Evolutionary conservation across 2,329 filamentous ascomycete species (phyloP).

Genomic region (Trichoderma koningii): DNA sequence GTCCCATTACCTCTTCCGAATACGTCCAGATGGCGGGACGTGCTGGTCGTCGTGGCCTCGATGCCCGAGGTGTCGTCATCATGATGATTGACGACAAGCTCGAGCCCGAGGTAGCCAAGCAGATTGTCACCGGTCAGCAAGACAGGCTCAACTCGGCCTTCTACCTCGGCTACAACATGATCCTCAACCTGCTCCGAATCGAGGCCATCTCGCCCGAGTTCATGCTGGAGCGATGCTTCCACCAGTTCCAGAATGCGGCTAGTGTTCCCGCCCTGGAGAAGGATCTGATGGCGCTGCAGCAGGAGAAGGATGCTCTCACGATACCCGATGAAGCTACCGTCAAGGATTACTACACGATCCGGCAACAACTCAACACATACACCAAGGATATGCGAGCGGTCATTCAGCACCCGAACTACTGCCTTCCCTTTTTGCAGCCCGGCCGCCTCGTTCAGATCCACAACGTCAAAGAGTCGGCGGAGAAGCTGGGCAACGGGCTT

Average conservation of each 20-base stretch:
- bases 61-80: constrained; percentile 97
- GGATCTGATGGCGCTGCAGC: constrained; percentile 76
- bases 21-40: constrained; percentile 99
- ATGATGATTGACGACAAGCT: constrained; percentile 99
- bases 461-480: constrained; percentile 57
- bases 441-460: constrained; percentile 89
- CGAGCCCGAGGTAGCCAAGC: constrained; percentile 89
- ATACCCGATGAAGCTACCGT: constrained; percentile 87
- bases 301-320: constrained; percentile 68
- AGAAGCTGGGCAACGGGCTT: constrained; percentile 40
- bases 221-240: constrained; percentile 98
- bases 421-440: constrained; percentile 77
- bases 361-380: constrained; percentile 80
- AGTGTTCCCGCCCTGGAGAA: constrained; percentile 83
- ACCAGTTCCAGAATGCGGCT: constrained; percentile 94
- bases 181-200: constrained; percentile 93
- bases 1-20: constrained; percentile 90
- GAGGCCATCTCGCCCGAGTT: constrained; percentile 98
- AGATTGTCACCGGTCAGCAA: constrained; percentile 94
- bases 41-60: constrained; percentile 92
- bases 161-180: constrained; percentile 98
- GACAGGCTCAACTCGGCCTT: constrained; percentile 98
- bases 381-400: constrained; percentile 88
- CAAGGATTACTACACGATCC: constrained; percentile 90
- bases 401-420: constrained; percentile 88